Percentiles rank a stretch among this genome's conserved stretches.
Conservation (phyloP, 371 early-diverging fungal genomes). For the Mortierella sp. region DNA sequence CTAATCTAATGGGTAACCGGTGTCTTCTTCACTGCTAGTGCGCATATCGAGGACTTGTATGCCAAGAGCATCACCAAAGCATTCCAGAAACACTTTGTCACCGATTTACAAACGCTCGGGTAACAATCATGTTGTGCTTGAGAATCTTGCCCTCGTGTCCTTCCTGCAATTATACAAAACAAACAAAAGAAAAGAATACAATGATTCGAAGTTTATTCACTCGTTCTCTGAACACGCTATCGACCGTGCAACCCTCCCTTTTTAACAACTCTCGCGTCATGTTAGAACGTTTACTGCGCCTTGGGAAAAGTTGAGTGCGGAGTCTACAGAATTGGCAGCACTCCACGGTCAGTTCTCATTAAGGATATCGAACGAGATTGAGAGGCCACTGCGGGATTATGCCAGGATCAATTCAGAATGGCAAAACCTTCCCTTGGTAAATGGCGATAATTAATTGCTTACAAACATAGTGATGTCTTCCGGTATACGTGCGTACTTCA, state of each 20-base stretch:
- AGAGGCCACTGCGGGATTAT: conserved; percentile 57
- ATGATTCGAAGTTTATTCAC: no score
- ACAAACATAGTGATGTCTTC: background rate
- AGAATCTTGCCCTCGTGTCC: no score
- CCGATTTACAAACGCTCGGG: conserved; percentile 62
- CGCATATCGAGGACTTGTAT: conserved; percentile 63
- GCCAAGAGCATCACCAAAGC: conserved; percentile 63
- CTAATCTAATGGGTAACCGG: background rate
- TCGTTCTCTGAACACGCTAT: no score
- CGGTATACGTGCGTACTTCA: conserved; percentile 11
- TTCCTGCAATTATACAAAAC: conserved; percentile 4
- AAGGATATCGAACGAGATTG: conserved; percentile 59
- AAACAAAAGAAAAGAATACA: conserved; percentile 2
- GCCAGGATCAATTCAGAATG: conserved; percentile 28
- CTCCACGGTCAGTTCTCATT: conserved; percentile 60
- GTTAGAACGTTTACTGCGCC: conserved; percentile 46
- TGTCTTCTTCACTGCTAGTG: conserved; percentile 43
- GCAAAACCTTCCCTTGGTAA: conserved; percentile 48
- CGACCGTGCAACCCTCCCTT: no score
- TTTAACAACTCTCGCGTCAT: no score
- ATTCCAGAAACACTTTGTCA: conserved; percentile 61
- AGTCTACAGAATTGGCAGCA: conserved; percentile 57
- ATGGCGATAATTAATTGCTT: conserved; percentile 1
- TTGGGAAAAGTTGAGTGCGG: conserved; percentile 63
- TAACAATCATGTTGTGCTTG: conserved; percentile 20